A percentile compares a stretch with the other conserved stretches of the same genome.
These are phyloP conservation scores for Neurospora sp. DNA, from an alignment of 495 filamentous ascomycete genomes.

Conservation along the genomic window DNA sequence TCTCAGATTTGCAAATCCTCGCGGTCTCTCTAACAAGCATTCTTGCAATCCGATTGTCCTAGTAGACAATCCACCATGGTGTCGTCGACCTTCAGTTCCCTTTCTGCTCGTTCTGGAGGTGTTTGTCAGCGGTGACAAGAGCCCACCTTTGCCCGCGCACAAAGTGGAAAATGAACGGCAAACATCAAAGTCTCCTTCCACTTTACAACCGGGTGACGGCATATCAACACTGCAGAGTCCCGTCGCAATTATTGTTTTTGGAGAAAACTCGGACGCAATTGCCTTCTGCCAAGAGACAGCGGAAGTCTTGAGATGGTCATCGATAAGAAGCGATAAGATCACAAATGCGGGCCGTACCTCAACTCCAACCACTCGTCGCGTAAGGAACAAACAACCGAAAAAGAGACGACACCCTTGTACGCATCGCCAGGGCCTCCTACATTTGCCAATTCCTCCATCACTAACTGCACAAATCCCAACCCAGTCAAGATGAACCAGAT, in stretches of 20 bases:
- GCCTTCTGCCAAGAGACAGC: background rate
- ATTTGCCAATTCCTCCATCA: background rate
- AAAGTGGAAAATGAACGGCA: background rate
- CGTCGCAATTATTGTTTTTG: background rate
- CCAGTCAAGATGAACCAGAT: background rate
- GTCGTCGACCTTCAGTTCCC: background rate
- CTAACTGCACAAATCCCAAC: background rate
- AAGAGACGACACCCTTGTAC: background rate
- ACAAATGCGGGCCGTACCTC: no score
- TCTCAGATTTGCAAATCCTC: no score
- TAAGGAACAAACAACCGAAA: background rate
- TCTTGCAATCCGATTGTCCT: no score
- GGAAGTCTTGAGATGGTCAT: background rate
- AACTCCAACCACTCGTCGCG: no score
- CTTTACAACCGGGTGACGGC: background rate
- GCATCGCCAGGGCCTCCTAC: background rate
- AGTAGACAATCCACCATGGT: background rate
- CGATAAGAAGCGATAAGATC: no score
- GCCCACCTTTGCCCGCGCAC: no score
- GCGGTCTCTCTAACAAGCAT: no score
- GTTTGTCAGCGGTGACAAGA: background rate
- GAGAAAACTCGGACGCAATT: background rate
- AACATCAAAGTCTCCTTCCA: background rate
- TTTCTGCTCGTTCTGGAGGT: background rate
- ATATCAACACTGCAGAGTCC: background rate